phyloP scores from a whole-genome alignment of 768 basidiomycete species.

The Lactifluus piperatus region DNA sequence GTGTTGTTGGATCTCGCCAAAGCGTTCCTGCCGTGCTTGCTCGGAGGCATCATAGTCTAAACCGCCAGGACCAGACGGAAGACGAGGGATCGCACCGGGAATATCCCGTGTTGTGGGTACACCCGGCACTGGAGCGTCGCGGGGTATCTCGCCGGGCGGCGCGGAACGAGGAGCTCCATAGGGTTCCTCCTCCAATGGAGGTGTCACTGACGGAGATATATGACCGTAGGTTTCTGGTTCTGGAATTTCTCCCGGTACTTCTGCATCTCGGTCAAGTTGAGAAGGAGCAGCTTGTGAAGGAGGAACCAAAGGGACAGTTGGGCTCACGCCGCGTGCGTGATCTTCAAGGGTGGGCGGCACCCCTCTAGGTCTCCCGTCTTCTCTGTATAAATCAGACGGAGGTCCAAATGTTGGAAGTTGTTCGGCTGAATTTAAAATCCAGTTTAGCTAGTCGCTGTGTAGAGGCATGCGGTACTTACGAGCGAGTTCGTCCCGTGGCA shows the following conservation, averaged over 20 bases:
- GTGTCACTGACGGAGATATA: neutral
- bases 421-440: neutral
- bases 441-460: neutral
- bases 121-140: neutral
- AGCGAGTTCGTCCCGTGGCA: neutral
- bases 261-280: neutral
- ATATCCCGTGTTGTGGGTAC: neutral
- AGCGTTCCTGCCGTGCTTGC: conserved; percentile 40
- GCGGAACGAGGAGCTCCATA: conserved; percentile 3
- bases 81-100: neutral
- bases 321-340: neutral
- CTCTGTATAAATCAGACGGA: neutral
- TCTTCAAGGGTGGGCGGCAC: neutral
- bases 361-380: neutral
- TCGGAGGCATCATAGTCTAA: conserved; percentile 37
- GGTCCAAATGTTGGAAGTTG: conserved; percentile 10
- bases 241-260: conserved; percentile 8
- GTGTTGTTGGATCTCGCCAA: conserved; percentile 46
- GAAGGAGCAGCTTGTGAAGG: neutral
- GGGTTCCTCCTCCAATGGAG: neutral
- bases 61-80: conserved; percentile 25
- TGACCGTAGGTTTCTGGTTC: conserved; percentile 4
- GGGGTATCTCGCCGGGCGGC: neutral
- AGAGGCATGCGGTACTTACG: conserved; percentile 1
- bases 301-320: conserved; percentile 6